Evolutionary conservation across 1,284 basidiomycete genomes (phyloP).

Genomic region (Puccinia triticina): DNA sequence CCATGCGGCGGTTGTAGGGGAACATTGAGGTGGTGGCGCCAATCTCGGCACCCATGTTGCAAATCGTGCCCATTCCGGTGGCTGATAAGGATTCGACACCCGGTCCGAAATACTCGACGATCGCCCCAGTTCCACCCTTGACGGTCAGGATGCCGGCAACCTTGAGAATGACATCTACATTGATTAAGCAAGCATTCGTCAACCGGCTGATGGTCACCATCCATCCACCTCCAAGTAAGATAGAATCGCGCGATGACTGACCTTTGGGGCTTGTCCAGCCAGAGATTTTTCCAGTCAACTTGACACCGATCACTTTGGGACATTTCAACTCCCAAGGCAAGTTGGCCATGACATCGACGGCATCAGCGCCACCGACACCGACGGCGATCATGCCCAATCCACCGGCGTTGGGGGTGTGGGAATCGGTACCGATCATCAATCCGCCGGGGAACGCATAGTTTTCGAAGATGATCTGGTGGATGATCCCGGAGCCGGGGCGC

Average conservation of each 20-base stretch:
- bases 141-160: constrained; percentile 95
- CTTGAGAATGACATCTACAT: constrained; percentile 87
- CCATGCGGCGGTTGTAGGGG: constrained; percentile 97
- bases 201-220: constrained; percentile 8
- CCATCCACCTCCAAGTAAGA: not conserved
- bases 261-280: constrained; percentile 99
- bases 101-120: constrained; percentile 88
- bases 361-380: constrained; percentile 98
- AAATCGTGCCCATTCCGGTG: constrained; percentile 99
- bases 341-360: constrained; percentile 96
- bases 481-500: constrained; percentile 94
- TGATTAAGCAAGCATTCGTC: not conserved
- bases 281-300: constrained; percentile 88
- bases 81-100: constrained; percentile 95
- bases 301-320: constrained; percentile 97
- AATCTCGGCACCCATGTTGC: constrained; percentile 99
- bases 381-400: constrained; percentile 98
- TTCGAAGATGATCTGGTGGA: constrained; percentile 88
- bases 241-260: constrained; percentile 59
- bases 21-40: constrained; percentile 98
- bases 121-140: constrained; percentile 96
- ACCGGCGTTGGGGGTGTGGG: constrained; percentile 98
- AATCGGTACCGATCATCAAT: constrained; percentile 99
- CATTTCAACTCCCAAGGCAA: constrained; percentile 99
- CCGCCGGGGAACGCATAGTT: constrained; percentile 99